A percentile compares a stretch with the other conserved stretches of the same genome.
phyloP scores from a whole-genome alignment of 2,329 filamentous ascomycete species.

The Aulographum hederae region DNA sequence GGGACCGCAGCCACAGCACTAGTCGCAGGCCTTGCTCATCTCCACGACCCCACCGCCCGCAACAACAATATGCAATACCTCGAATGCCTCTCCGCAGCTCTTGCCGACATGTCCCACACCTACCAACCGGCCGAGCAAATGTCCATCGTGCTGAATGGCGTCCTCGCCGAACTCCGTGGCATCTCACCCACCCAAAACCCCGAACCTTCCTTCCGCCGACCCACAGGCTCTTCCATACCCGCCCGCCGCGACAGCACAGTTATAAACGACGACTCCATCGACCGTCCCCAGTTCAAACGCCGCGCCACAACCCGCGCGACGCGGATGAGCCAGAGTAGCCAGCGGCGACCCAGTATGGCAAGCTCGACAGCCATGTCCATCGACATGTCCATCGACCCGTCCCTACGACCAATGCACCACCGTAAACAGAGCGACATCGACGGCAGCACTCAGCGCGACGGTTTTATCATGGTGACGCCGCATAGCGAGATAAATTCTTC shows the following conservation, averaged over 20 bases:
- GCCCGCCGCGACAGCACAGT: constrained; percentile 13
- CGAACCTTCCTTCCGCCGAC: constrained; percentile 2
- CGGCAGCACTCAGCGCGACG: constrained; percentile 7
- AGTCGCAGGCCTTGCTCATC: constrained; percentile 26
- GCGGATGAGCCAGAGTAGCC: neutral
- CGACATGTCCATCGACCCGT: constrained; percentile 10
- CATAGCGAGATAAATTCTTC: constrained; percentile 9
- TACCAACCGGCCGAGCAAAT: constrained; percentile 37
- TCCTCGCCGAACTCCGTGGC: constrained; percentile 28
- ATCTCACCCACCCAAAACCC: neutral
- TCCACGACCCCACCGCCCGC: constrained; percentile 19
- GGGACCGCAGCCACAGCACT: constrained; percentile 36
- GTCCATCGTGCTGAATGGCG: constrained; percentile 32
- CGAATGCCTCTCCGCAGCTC: constrained; percentile 31
- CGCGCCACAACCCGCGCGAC: constrained; percentile 12
- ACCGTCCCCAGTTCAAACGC: constrained; percentile 13
- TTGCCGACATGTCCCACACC: constrained; percentile 33
- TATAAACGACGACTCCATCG: constrained; percentile 7
- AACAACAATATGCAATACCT: constrained; percentile 29
- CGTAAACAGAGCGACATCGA: constrained; percentile 7
- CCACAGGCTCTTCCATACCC: constrained; percentile 11
- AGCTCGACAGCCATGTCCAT: constrained; percentile 10
- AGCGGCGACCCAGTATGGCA: constrained; percentile 4
- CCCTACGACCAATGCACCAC: constrained; percentile 2
- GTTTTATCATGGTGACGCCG: constrained; percentile 15